phyloP scores from a whole-genome alignment of 108 stramenopile genomes.

The Hondaea fermentalgiana region DNA sequence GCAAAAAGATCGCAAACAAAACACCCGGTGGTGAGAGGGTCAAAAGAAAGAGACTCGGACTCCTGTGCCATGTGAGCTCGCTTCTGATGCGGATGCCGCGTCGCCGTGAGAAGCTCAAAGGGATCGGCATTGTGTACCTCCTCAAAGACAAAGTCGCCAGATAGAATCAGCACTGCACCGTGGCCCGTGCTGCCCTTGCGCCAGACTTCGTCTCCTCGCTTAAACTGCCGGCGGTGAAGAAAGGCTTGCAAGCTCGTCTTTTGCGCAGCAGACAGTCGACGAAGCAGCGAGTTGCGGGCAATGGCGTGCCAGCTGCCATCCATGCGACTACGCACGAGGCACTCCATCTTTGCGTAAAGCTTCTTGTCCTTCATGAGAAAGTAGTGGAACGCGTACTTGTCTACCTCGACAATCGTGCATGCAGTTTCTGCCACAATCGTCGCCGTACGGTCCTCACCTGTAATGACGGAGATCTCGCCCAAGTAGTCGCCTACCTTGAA shows the following conservation, averaged over 20 bases:
- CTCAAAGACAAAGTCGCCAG: conserved; percentile 18
- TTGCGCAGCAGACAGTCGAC: conserved; percentile 16
- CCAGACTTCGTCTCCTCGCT: conserved; percentile 9
- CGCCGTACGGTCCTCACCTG: conserved; percentile 17
- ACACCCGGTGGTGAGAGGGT: not conserved
- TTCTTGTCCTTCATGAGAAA: conserved; percentile 21
- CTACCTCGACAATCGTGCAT: not conserved
- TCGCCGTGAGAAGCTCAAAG: not conserved
- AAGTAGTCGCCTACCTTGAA: conserved; percentile 27
- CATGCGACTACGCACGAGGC: conserved; percentile 17
- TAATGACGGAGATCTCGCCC: conserved; percentile 24
- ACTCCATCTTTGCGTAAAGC: conserved; percentile 22
- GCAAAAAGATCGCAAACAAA: not conserved
- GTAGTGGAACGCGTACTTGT: conserved; percentile 22
- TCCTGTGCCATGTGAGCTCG: not conserved
- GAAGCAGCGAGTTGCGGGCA: conserved; percentile 1
- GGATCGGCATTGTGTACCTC: conserved; percentile 6
- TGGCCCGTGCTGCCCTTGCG: not conserved
- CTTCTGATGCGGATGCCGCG: not conserved
- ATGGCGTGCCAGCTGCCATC: conserved; percentile 19
- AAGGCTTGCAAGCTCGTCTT: conserved; percentile 23
- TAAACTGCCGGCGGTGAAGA: not conserved
- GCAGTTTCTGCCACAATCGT: conserved; percentile 20
- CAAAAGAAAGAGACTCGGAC: not conserved
- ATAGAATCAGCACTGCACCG: conserved; percentile 12